Percentiles rank a stretch among this genome's conserved stretches.
Conservation (phyloP, 495 filamentous ascomycete genomes). For the Penicillium psychrofluorescens region DNA sequence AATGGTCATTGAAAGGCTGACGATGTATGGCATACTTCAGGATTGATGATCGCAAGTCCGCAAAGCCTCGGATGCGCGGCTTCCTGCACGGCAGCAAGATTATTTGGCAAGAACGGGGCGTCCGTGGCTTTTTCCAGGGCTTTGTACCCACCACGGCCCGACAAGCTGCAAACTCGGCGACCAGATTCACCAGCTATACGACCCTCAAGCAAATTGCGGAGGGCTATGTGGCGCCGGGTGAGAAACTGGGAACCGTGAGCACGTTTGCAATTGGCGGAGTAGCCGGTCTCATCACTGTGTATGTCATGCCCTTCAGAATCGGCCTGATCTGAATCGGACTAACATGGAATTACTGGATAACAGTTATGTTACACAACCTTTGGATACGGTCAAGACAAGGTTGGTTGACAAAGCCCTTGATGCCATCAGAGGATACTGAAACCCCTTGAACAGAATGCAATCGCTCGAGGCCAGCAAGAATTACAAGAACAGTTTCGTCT, state of each 20-base stretch:
- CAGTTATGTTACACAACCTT: constrained; percentile 69
- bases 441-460: constrained; percentile 67
- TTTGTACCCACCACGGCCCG: constrained; percentile 91
- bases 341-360: not conserved
- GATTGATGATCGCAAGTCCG: constrained; percentile 90
- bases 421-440: constrained; percentile 5
- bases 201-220: constrained; percentile 85
- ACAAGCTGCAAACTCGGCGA: constrained; percentile 90
- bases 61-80: constrained; percentile 80
- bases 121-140: constrained; percentile 92
- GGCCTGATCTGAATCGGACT: not conserved
- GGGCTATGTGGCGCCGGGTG: constrained; percentile 84
- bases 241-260: constrained; percentile 82
- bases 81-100: constrained; percentile 86
- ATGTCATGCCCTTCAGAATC: constrained; percentile 28
- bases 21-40: constrained; percentile 24
- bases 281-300: constrained; percentile 90
- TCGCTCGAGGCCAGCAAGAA: constrained; percentile 76
- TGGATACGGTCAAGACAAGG: constrained; percentile 94
- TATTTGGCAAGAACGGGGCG: constrained; percentile 78
- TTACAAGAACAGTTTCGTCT: constrained; percentile 86
- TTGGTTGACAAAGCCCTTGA: constrained; percentile 13
- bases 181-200: constrained; percentile 84
- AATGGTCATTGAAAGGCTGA: not conserved
- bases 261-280: constrained; percentile 89